Conservation (phyloP, 2,329 filamentous ascomycete species). For the Chaetomium sp. region DNA sequence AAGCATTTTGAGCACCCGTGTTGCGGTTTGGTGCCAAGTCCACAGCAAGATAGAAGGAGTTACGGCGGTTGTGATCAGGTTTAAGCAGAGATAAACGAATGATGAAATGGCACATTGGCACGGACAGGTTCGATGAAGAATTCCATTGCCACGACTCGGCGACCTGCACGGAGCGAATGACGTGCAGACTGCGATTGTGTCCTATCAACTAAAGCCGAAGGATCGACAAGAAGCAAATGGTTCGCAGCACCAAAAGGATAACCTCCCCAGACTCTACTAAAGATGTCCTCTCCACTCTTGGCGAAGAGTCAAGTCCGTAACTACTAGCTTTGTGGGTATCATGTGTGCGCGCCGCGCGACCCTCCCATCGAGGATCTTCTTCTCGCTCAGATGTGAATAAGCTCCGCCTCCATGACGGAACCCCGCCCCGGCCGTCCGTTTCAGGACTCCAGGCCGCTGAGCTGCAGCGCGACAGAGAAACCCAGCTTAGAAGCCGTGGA, state of each 20-base stretch:
- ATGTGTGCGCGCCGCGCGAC: slow-evolving; percentile 20
- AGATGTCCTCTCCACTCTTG: slow-evolving; percentile 9
- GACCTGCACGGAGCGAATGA: slow-evolving; percentile 21
- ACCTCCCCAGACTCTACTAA: neutral
- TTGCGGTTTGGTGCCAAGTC: too few relatives aligned
- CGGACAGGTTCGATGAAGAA: neutral
- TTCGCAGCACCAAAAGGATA: slow-evolving; percentile 14
- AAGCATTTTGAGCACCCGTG: too few relatives aligned
- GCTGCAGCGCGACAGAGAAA: slow-evolving; percentile 30
- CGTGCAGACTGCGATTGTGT: slow-evolving; percentile 17
- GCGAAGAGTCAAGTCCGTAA: slow-evolving; percentile 13
- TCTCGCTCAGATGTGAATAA: slow-evolving; percentile 14
- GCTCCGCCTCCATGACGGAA: slow-evolving; percentile 5
- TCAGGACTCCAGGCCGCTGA: slow-evolving; percentile 14
- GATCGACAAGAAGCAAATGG: slow-evolving; percentile 17
- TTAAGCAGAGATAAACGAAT: too few relatives aligned
- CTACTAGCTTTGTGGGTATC: slow-evolving; percentile 22
- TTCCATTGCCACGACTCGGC: slow-evolving; percentile 20
- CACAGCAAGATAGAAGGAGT: too few relatives aligned
- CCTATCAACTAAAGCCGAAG: slow-evolving; percentile 13
- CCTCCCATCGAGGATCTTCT: slow-evolving; percentile 7
- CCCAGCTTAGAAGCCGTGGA: slow-evolving; percentile 57
- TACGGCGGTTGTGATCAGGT: too few relatives aligned
- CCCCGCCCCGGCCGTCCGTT: slow-evolving; percentile 14
- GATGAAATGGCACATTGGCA: too few relatives aligned